Evolutionary conservation across 352 stramenopile genomes (phyloP).

Genomic region (Globisporangium polare): DNA sequence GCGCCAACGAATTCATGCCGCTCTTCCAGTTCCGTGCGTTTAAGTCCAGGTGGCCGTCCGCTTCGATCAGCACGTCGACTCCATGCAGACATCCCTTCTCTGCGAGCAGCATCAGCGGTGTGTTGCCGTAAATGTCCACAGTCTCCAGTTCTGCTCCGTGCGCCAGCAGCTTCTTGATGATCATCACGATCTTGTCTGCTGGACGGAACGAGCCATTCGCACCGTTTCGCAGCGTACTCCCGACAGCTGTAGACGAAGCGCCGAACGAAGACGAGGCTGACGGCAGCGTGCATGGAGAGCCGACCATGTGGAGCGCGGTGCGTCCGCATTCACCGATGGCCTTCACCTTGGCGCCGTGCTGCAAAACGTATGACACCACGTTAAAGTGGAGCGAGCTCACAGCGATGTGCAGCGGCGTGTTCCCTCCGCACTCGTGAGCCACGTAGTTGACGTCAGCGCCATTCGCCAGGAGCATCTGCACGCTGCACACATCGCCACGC

Average conservation of each 20-base stretch:
- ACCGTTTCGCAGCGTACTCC: constrained; percentile 21
- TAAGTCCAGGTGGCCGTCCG: constrained; percentile 61
- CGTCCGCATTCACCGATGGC: constrained; percentile 63
- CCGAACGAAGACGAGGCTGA: constrained; percentile 31
- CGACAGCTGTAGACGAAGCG: constrained; percentile 10
- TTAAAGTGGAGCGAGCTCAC: constrained; percentile 82
- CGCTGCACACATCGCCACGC: constrained; percentile 74
- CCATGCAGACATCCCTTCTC: constrained; percentile 65
- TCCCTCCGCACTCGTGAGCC: constrained; percentile 72
- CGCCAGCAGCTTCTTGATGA: constrained; percentile 80
- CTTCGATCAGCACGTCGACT: constrained; percentile 74
- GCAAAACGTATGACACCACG: constrained; percentile 83
- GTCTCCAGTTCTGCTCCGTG: constrained; percentile 62
- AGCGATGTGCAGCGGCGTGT: constrained; percentile 76
- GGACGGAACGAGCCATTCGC: constrained; percentile 28
- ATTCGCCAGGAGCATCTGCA: constrained; percentile 87
- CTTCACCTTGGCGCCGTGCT: constrained; percentile 81
- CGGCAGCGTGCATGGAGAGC: constrained; percentile 56
- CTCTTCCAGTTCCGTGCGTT: constrained; percentile 80
- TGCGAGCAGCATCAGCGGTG: constrained; percentile 72
- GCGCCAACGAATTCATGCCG: constrained; percentile 69
- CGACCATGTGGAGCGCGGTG: constrained; percentile 78
- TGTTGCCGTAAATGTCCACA: constrained; percentile 83
- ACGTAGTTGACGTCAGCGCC: constrained; percentile 88
- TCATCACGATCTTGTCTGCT: constrained; percentile 62